Conservation (phyloP, 805 yeast species). For the Lachancea sp. region DNA sequence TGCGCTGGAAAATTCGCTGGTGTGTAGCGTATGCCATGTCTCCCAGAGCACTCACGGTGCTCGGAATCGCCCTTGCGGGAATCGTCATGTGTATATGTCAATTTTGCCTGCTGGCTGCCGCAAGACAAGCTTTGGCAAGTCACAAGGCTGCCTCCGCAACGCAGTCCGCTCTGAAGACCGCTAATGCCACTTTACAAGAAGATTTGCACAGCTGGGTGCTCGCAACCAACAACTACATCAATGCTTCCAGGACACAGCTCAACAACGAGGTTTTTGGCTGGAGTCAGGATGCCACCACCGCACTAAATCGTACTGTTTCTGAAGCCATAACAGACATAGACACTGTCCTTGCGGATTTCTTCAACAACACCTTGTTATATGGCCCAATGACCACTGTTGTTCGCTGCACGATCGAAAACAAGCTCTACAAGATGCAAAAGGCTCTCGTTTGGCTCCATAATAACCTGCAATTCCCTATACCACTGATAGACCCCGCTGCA, state of each 20-base stretch:
- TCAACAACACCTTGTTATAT: slow-evolving; percentile 63
- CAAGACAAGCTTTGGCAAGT: slow-evolving; percentile 9
- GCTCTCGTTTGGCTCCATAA: slow-evolving; percentile 78
- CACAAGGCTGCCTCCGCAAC: background rate
- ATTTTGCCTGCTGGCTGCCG: slow-evolving; percentile 36
- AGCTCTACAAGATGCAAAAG: slow-evolving; percentile 54
- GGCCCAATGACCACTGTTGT: slow-evolving; percentile 60
- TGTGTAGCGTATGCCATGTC: slow-evolving; percentile 42
- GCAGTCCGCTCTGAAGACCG: slow-evolving; percentile 7
- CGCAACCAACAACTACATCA: slow-evolving; percentile 50
- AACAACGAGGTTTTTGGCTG: slow-evolving; percentile 65
- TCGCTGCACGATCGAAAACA: slow-evolving; percentile 73
- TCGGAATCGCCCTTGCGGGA: slow-evolving; percentile 55
- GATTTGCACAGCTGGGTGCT: slow-evolving; percentile 45
- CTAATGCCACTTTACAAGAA: slow-evolving; percentile 20
- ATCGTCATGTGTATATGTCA: slow-evolving; percentile 50
- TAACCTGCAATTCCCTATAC: slow-evolving; percentile 53
- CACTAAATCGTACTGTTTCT: slow-evolving; percentile 56
- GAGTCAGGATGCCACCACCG: slow-evolving; percentile 48
- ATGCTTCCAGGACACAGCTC: slow-evolving; percentile 41
- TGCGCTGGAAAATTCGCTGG: slow-evolving; percentile 32
- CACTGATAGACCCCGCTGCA: slow-evolving; percentile 35
- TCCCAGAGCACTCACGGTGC: slow-evolving; percentile 41
- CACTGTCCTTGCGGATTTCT: slow-evolving; percentile 47
- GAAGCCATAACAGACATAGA: slow-evolving; percentile 56